A percentile compares a stretch with the other conserved stretches of the same genome.
Evolutionary conservation across 2,329 filamentous ascomycete genomes (phyloP).

Genomic region (Colletotrichum sublineola): DNA sequence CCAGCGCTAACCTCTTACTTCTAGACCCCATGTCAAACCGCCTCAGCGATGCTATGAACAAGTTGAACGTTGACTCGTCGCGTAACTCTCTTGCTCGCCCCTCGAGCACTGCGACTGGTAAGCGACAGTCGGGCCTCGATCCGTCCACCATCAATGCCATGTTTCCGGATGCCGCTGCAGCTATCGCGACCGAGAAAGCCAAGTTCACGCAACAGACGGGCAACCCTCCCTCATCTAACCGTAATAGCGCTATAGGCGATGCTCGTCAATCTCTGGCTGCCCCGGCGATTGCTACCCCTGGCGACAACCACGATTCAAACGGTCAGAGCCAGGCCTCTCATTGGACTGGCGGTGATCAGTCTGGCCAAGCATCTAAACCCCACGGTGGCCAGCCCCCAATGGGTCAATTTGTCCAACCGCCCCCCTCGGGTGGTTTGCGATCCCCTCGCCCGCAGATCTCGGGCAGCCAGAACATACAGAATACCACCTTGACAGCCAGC

Average conservation of each 20-base stretch:
- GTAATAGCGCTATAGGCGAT: conserved; percentile 88
- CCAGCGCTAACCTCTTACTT: conserved; percentile 44
- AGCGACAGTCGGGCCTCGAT: conserved; percentile 95
- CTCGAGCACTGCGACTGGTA: conserved; percentile 81
- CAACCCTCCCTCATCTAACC: conserved; percentile 88
- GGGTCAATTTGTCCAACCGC: conserved; percentile 94
- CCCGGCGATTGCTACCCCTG: conserved; percentile 79
- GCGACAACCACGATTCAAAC: conserved; percentile 71
- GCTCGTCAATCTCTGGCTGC: conserved; percentile 80
- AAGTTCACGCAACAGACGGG: conserved; percentile 97
- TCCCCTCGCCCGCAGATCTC: conserved; percentile 82
- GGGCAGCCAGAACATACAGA: conserved; percentile 81
- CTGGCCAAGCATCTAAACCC: conserved; percentile 74
- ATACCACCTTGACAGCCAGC: conserved; percentile 80
- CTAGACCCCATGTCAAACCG: conserved; percentile 97
- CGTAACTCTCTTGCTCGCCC: conserved; percentile 89
- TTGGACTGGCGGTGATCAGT: conserved; percentile 72
- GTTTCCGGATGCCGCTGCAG: conserved; percentile 98
- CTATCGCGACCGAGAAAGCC: conserved; percentile 98
- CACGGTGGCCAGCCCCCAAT: conserved; percentile 85
- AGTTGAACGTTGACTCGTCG: conserved; percentile 87
- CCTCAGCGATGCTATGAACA: conserved; percentile 95
- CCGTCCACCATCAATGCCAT: conserved; percentile 95
- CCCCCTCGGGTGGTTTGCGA: conserved; percentile 78
- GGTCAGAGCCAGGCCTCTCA: conserved; percentile 80